phyloP scores from a whole-genome alignment of 306 rosid genomes.

The Ammopiptanthus mongolicus region DNA sequence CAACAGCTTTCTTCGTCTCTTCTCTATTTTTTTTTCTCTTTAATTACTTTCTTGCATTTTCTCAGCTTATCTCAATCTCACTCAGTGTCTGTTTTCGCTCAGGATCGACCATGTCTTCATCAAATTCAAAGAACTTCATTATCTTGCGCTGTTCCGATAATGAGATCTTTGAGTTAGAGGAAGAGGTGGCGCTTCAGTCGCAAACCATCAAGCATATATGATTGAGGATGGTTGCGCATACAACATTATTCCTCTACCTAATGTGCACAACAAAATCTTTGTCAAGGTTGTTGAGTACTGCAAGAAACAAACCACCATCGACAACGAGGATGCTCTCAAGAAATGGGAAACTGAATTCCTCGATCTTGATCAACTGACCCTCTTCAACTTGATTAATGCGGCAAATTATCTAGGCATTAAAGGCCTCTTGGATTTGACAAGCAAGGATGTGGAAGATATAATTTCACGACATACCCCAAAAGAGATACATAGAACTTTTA shows the following conservation, averaged over 20 bases:
- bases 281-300: slow-evolving; percentile 24
- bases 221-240: slow-evolving; percentile 20
- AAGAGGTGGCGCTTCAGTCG: slow-evolving; percentile 8
- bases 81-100: no score
- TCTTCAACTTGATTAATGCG: slow-evolving; percentile 28
- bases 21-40: no score
- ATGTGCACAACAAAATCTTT: slow-evolving; percentile 10
- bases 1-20: no score
- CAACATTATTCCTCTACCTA: slow-evolving; percentile 15
- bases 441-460: slow-evolving; percentile 18
- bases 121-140: background rate
- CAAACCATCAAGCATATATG: slow-evolving; percentile 27
- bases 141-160: slow-evolving; percentile 10
- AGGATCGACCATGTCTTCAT: background rate
- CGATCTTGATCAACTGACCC: background rate
- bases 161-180: background rate
- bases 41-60: no score
- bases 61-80: no score
- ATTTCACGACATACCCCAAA: slow-evolving; percentile 23
- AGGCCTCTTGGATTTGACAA: slow-evolving; percentile 27
- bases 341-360: slow-evolving; percentile 17
- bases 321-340: background rate
- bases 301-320: background rate
- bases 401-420: slow-evolving; percentile 24
- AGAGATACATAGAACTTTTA: slow-evolving; percentile 17